phyloP scores from a whole-genome alignment of 2,329 filamentous ascomycete genomes.

The Alternaria burnsii region DNA sequence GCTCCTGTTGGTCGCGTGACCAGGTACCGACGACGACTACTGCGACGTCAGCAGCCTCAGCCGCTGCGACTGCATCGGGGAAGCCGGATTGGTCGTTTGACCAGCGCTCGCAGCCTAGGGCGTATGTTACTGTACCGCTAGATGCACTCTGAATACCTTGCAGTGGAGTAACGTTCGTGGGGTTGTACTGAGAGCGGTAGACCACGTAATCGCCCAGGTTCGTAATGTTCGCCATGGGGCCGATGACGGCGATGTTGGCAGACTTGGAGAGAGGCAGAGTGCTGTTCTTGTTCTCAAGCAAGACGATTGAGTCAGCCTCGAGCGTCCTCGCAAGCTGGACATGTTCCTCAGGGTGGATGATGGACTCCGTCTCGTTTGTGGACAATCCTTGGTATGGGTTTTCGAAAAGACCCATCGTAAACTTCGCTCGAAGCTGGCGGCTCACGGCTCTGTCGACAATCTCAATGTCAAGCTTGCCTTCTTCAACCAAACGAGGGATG shows the following conservation, averaged over 20 bases:
- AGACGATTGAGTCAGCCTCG: constrained; percentile 74
- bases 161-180: constrained; percentile 71
- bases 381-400: constrained; percentile 70
- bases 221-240: constrained; percentile 69
- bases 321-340: constrained; percentile 69
- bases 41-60: constrained; percentile 73
- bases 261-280: constrained; percentile 71
- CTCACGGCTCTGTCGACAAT: constrained; percentile 72
- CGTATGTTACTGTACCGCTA: constrained; percentile 69
- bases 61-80: constrained; percentile 69
- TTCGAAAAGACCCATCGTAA: constrained; percentile 75
- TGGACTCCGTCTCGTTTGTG: constrained; percentile 62
- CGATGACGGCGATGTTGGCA: constrained; percentile 76
- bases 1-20: constrained; percentile 75
- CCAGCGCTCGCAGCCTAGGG: constrained; percentile 77
- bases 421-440: constrained; percentile 72
- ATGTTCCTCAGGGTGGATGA: constrained; percentile 69
- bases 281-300: constrained; percentile 75
- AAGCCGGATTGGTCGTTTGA: constrained; percentile 74
- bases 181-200: constrained; percentile 65
- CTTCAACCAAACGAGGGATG: constrained; percentile 70
- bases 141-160: constrained; percentile 70
- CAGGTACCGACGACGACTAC: constrained; percentile 79
- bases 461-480: constrained; percentile 66
- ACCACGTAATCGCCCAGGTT: constrained; percentile 79